A percentile compares a stretch with the other conserved stretches of the same genome.
Evolutionary conservation across 257 asterid species (phyloP).

Genomic region (Nicotiana knightiana): DNA sequence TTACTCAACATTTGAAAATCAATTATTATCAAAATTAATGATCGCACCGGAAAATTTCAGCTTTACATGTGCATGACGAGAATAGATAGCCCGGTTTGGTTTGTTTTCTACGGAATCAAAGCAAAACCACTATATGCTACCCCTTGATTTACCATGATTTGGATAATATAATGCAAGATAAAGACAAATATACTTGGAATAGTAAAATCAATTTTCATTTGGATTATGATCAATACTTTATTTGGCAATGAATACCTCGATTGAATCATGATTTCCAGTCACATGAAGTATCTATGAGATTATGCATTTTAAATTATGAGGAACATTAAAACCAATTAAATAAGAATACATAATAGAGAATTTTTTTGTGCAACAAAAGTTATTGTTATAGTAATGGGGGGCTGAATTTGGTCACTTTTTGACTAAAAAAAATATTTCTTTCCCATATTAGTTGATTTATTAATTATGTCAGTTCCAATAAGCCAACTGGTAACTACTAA

Average conservation of each 20-base stretch:
- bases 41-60: neutral
- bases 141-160: neutral
- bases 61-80: neutral
- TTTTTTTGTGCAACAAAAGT: slow-evolving; percentile 9
- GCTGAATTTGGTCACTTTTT: slow-evolving; percentile 31
- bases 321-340: slow-evolving; percentile 9
- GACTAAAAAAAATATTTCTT: slow-evolving; percentile 7
- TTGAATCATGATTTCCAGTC: slow-evolving; percentile 16
- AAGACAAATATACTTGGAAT: neutral
- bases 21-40: too few relatives aligned
- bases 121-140: neutral
- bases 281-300: slow-evolving; percentile 36
- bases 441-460: slow-evolving; percentile 17
- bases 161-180: neutral
- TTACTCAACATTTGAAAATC: neutral
- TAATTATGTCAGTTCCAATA: slow-evolving; percentile 15
- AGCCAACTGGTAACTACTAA: slow-evolving; percentile 39
- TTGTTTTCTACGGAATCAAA: too few relatives aligned
- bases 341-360: neutral
- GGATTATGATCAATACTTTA: neutral
- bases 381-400: slow-evolving; percentile 20
- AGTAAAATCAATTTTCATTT: too few relatives aligned
- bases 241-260: slow-evolving; percentile 1
- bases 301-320: slow-evolving; percentile 20
- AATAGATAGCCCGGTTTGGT: too few relatives aligned